Base-by-base conservation (phyloP, 441 rosid genomes). In the Bocquillonia castaneifolia region DNA sequence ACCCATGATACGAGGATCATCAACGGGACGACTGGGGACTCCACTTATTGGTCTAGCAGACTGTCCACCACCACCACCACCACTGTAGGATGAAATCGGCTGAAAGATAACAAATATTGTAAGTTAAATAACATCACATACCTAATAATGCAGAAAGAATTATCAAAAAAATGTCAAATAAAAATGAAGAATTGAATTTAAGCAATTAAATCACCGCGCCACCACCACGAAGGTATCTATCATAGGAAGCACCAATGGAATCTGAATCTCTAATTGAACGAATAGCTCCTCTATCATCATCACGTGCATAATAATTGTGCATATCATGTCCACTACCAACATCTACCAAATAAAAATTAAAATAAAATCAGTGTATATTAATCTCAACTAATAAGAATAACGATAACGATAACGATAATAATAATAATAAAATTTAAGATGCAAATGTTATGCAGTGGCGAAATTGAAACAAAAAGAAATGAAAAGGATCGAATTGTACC, bases 181-280 rank as follows among this genome's bases (percentile, higher is more conserved):
- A n/a, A n/a, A n/a, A n/a, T n/a, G n/a, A n/a, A n/a, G n/a, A n/a
- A 20, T 17, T 23, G 77, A 55, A 52, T 71, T 66, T 22, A 71
- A 66, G 12, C 2, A 42, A 42, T 4, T 25, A 20, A 56, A 63
- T 37, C 82, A 87, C 90, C 78, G 67, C 59, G 71, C 77, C 70
- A 47, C 81, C 59, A 69, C 77, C 70, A 47, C 81, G 85, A 50
- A 88, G 72, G 70, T 88, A 84, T 32, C 78, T 86, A 40, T 84
- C 90, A 77, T 83, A 85, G 40, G 90, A 84, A 63, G 85, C 87
- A 65, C 84, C 85, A 68, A 84, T 78, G 45, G 86, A 75, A 60
- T 83, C 86, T 34, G 85, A 67, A 72, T 86, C 89, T 70, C 81
- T 82, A 14, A 72, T 47, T 67, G 71, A 76, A 60, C 64, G 82